Evolutionary conservation across 1,139 yeast genomes (phyloP).

Genomic region (Hyphopichia fennica): DNA sequence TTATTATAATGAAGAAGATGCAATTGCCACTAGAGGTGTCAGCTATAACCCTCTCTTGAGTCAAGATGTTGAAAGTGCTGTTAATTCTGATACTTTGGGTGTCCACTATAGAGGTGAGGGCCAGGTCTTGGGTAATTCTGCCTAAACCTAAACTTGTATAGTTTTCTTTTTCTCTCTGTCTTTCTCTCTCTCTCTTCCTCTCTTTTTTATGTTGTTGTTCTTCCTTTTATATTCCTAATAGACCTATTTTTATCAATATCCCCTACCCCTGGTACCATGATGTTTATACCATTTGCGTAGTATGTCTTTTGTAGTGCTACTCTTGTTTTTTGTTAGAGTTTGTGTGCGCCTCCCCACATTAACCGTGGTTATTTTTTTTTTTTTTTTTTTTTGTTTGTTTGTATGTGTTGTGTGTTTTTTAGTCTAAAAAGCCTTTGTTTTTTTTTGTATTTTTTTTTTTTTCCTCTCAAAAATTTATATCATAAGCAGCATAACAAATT

Average conservation of each 20-base stretch:
- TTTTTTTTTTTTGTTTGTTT: no score
- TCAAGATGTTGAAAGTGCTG: constrained; percentile 23
- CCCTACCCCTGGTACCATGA: no score
- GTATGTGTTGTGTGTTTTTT: no score
- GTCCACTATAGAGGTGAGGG: constrained; percentile 32
- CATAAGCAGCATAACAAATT: neutral
- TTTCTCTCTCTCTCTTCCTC: neutral
- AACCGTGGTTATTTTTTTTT: neutral
- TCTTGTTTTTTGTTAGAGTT: no score
- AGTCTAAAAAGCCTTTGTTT: neutral
- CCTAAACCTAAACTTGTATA: neutral
- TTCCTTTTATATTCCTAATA: neutral
- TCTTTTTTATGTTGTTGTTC: neutral
- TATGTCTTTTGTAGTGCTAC: no score
- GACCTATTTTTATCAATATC: no score
- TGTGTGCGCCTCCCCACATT: neutral
- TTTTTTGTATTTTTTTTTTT: neutral
- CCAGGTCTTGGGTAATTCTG: constrained; percentile 24
- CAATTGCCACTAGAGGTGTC: constrained; percentile 42
- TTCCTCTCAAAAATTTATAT: neutral
- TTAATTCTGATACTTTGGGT: constrained; percentile 4
- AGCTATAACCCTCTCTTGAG: constrained; percentile 35
- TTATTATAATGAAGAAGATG: constrained; percentile 58
- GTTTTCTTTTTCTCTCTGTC: neutral
- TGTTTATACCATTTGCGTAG: no score